Percentiles rank a stretch among this genome's conserved stretches.
phyloP scores from a whole-genome alignment of 2,329 filamentous ascomycete genomes.

The Cryphonectria nitschkei region DNA sequence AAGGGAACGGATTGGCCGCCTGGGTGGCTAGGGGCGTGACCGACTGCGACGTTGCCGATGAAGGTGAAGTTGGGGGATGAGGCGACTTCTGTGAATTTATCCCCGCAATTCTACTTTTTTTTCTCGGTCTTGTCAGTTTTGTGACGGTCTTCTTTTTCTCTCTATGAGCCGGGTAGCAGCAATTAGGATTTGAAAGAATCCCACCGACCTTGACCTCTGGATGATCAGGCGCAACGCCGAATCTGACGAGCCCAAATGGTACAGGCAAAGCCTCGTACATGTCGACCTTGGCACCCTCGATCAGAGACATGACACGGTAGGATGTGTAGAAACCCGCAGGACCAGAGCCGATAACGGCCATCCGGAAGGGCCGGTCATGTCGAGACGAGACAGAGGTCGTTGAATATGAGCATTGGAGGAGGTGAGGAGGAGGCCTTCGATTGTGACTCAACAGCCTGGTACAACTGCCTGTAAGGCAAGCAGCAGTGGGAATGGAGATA shows the following conservation, averaged over 20 bases:
- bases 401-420: constrained; percentile 23
- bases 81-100: constrained; percentile 90
- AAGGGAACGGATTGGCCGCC: constrained; percentile 64
- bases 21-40: constrained; percentile 49
- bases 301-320: constrained; percentile 78
- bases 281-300: constrained; percentile 75
- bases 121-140: not conserved
- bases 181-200: not conserved
- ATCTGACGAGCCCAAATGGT: constrained; percentile 88
- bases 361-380: constrained; percentile 63
- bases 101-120: constrained; percentile 78
- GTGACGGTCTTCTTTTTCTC: not conserved
- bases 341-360: constrained; percentile 90
- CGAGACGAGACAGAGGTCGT: constrained; percentile 26
- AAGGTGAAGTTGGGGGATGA: constrained; percentile 83
- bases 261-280: constrained; percentile 97
- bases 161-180: no score
- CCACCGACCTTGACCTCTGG: constrained; percentile 87
- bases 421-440: not conserved
- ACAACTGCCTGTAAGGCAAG: constrained; percentile 12
- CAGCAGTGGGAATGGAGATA: constrained; percentile 14
- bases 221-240: constrained; percentile 97
- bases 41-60: constrained; percentile 85
- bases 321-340: constrained; percentile 96
- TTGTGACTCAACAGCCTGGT: not conserved